Base-by-base conservation (phyloP, 345 rosid genomes). In the Lumnitzera racemosa region DNA sequence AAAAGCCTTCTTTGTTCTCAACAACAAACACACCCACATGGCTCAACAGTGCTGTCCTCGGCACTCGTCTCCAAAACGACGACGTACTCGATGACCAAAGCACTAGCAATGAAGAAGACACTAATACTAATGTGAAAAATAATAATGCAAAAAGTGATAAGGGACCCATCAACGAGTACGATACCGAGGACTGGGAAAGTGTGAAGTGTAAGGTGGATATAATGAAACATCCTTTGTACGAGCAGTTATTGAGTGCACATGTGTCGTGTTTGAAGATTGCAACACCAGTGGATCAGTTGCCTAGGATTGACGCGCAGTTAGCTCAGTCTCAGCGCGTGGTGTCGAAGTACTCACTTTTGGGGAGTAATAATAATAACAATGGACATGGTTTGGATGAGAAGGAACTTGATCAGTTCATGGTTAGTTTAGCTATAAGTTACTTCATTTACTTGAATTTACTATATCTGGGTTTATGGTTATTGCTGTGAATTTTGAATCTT, bases 331-430 rank as follows among this genome's bases (percentile, higher is more conserved):
- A 85, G 72, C 77, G 85, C 41, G 95, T 90, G 14, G 91, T 85
- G 13, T 73, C 79, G 2, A 90, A 90, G 74, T 90, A 87, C 82
- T 36, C 43, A 36, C 10, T 36, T 7, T 1, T 36, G 43, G 43
- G 43, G 43, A 36, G 10, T 36, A 36, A 36, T 29, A 84, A 83
- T 8, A 75, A 67, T 29, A 84, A 83, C 6, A 75, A 67, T 14
- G 67, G 53, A 51, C 92, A 80, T 24, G 86, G 70, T 70, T 70
- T 62, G 4, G 97, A 87, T 61, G 95, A 83, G 47, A 87, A 83
- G 66, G 97, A 85, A 71, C 95, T 90, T 61, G 95, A 90, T 76
- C 95, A 87, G 76, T 90, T 90, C 90, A 85, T 90, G 95, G 96
- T 89, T 64, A 20, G 79, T 53, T 46, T 27, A 53, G 55, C 31